These are phyloP conservation scores for Erythrophleum ivorense DNA, from an alignment of 331 rosid genomes.

Conservation along the genomic window DNA sequence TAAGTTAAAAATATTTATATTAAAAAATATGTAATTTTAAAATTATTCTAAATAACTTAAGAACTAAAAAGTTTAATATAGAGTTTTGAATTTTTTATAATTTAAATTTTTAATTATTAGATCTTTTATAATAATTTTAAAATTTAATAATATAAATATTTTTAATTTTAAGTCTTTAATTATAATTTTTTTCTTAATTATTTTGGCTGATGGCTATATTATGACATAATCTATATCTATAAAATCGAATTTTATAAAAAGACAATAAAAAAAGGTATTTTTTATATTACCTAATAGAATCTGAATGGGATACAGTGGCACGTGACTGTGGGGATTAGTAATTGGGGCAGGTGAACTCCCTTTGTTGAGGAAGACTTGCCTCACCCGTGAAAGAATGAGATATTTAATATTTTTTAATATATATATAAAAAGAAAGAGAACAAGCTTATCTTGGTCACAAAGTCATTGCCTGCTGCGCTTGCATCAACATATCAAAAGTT, in stretches of 20 bases:
- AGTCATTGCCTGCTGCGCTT: constrained; percentile 38
- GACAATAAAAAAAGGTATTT: neutral
- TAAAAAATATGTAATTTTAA: too few species aligned
- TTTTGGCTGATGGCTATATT: neutral
- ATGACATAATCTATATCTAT: neutral
- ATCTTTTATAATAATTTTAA: too few species aligned
- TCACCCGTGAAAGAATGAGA: constrained; percentile 47
- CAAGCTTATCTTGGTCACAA: constrained; percentile 36
- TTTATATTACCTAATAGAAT: constrained; percentile 32
- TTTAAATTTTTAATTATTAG: too few species aligned
- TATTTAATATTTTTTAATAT: neutral
- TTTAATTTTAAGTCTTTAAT: too few species aligned
- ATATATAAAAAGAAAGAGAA: neutral
- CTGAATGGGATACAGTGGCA: constrained; percentile 44
- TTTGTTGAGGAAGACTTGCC: constrained; percentile 37
- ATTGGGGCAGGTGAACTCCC: constrained; percentile 47
- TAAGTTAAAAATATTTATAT: too few species aligned
- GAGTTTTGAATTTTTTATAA: too few species aligned
- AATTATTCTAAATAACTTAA: too few species aligned
- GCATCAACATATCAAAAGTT: constrained; percentile 46
- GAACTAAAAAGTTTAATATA: too few species aligned
- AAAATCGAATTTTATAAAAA: neutral
- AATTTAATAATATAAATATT: too few species aligned
- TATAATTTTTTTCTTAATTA: too few species aligned
- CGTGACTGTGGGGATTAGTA: constrained; percentile 49